Evolutionary conservation across 495 filamentous ascomycete species (phyloP).

Genomic region (Aspergillus diversus): DNA sequence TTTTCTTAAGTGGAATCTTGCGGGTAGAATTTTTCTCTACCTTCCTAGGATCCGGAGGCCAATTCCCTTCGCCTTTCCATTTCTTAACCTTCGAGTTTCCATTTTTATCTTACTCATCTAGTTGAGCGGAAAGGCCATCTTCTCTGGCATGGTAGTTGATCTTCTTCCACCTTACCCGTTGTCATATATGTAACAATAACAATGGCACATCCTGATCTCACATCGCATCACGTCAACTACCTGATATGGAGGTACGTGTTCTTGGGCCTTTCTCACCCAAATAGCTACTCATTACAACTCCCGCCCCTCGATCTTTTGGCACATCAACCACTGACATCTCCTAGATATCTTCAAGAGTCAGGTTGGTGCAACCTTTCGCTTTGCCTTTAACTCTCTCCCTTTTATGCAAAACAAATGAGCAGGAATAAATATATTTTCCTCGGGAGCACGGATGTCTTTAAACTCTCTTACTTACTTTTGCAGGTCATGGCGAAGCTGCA

Average conservation of each 20-base stretch:
- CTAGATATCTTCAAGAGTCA: constrained; percentile 86
- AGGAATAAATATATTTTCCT: constrained; percentile 13
- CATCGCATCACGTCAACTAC: constrained; percentile 96
- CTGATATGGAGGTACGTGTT: constrained; percentile 93
- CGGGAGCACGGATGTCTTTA: background rate
- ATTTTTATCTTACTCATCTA: constrained; percentile 18
- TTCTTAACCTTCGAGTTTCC: constrained; percentile 20
- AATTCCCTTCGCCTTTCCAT: constrained; percentile 20
- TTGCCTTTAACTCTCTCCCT: constrained; percentile 14
- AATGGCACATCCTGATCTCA: constrained; percentile 62
- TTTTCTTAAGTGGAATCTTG: constrained; percentile 1
- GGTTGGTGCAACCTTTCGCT: constrained; percentile 59
- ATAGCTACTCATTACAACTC: constrained; percentile 9
- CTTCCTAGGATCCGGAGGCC: background rate
- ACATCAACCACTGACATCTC: constrained; percentile 32
- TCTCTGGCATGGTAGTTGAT: constrained; percentile 45
- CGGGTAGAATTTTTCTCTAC: constrained; percentile 7
- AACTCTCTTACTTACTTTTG: constrained; percentile 28
- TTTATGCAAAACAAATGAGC: background rate
- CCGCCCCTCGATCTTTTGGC: constrained; percentile 4
- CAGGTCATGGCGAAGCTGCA: constrained; percentile 69
- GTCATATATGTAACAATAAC: constrained; percentile 54
- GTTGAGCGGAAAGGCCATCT: constrained; percentile 21
- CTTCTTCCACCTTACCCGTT: constrained; percentile 33
- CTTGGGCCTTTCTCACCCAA: background rate